These are phyloP conservation scores for Emmonsiellopsis sp. DNA, from an alignment of 2,329 filamentous ascomycete genomes.

Conservation along the genomic window DNA sequence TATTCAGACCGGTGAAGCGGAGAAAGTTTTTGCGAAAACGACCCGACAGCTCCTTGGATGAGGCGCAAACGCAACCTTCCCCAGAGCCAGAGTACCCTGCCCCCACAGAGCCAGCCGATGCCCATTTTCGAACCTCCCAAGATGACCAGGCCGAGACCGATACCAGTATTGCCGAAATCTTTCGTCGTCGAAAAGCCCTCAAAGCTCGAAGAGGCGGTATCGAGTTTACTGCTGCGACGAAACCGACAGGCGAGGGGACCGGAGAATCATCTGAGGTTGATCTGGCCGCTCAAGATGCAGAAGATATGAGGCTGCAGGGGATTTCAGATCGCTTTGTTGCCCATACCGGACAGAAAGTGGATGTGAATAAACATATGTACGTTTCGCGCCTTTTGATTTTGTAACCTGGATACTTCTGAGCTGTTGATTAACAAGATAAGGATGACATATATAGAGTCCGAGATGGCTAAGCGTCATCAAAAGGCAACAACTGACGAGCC, in stretches of 20 bases:
- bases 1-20: conserved; percentile 43
- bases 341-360: conserved; percentile 50
- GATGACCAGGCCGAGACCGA: conserved; percentile 9
- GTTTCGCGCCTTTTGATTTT: conserved; percentile 20
- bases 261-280: conserved; percentile 17
- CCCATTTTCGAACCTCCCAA: background rate
- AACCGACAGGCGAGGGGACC: conserved; percentile 10
- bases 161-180: conserved; percentile 22
- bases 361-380: conserved; percentile 57
- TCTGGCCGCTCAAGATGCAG: conserved; percentile 22
- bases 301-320: conserved; percentile 28
- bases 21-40: conserved; percentile 44
- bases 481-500: background rate
- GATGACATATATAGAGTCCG: conserved; percentile 59
- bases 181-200: conserved; percentile 30
- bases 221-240: conserved; percentile 33
- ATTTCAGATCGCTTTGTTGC: conserved; percentile 47
- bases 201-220: conserved; percentile 35
- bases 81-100: background rate
- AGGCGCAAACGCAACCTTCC: background rate
- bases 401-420: background rate
- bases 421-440: conserved; percentile 51
- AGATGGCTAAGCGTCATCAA: conserved; percentile 46
- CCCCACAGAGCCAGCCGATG: background rate
- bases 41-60: conserved; percentile 14